phyloP scores from a whole-genome alignment of 2,329 filamentous ascomycete species.

The Curvularia sp. region DNA sequence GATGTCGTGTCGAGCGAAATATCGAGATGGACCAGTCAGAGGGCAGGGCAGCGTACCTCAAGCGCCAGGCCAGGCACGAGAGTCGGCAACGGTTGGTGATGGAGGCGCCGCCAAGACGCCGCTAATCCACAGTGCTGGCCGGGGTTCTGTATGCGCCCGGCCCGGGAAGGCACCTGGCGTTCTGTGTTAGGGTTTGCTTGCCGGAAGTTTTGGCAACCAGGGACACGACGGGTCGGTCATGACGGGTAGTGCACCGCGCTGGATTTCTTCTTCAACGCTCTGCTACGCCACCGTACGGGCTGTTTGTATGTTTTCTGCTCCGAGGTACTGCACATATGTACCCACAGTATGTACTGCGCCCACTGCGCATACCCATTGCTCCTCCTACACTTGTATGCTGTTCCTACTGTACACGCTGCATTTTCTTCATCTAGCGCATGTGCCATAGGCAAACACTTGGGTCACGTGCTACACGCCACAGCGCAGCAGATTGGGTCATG shows the following conservation, averaged over 20 bases:
- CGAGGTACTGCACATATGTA: neutral
- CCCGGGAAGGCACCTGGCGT: conserved; percentile 4
- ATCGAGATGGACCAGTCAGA: conserved; percentile 39
- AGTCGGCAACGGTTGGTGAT: conserved; percentile 33
- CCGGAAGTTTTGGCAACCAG: neutral
- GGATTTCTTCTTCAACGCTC: neutral
- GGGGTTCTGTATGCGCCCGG: conserved; percentile 20
- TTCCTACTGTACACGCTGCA: too few relatives aligned
- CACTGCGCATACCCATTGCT: too few relatives aligned
- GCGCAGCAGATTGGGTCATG: neutral
- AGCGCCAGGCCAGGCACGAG: conserved; percentile 32
- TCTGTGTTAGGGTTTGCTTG: conserved; percentile 3
- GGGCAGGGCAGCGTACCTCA: conserved; percentile 24
- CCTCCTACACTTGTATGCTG: too few relatives aligned
- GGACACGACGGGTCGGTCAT: too few relatives aligned
- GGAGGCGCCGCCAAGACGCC: conserved; percentile 14
- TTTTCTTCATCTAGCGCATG: neutral
- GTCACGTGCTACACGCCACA: neutral
- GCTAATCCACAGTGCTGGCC: conserved; percentile 13
- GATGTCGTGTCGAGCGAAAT: conserved; percentile 39
- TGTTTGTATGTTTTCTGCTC: neutral
- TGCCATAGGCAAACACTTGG: neutral
- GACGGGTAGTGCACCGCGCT: neutral
- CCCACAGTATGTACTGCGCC: neutral
- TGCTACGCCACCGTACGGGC: neutral